phyloP scores from a whole-genome alignment of 176 grass and related monocot species.

The Musa schizocarpa region DNA sequence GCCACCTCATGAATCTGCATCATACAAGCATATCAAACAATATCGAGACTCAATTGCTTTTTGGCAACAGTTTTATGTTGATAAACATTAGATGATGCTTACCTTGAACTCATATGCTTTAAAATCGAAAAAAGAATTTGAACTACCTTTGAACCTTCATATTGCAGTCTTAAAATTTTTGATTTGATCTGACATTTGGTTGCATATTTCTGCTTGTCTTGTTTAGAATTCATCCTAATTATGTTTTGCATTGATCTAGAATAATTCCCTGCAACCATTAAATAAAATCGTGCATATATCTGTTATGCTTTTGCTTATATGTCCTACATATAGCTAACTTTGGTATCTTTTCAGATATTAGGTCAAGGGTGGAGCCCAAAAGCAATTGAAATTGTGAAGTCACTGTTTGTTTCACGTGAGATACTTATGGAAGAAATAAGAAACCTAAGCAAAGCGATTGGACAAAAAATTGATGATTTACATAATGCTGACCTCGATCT shows the following conservation, averaged over 20 bases:
- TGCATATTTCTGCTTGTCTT: background rate
- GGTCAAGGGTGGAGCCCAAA: constrained; percentile 43
- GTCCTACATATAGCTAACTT: background rate
- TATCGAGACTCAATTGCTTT: background rate
- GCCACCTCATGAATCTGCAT: background rate
- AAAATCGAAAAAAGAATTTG: background rate
- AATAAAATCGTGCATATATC: background rate
- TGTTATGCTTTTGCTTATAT: background rate
- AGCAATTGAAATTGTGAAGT: constrained; percentile 52
- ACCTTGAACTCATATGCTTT: background rate
- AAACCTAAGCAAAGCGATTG: constrained; percentile 60
- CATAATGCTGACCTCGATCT: constrained; percentile 41
- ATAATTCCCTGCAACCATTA: background rate
- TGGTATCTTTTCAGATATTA: constrained; percentile 30
- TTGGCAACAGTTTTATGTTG: background rate
- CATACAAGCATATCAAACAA: background rate
- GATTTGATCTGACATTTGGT: background rate
- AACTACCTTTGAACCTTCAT: background rate
- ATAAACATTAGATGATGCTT: background rate
- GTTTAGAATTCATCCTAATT: background rate
- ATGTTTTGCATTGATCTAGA: background rate
- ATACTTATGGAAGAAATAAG: constrained; percentile 62
- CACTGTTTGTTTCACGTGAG: constrained; percentile 55
- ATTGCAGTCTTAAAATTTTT: background rate
- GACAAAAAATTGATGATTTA: constrained; percentile 49